Percentiles rank a stretch among this genome's conserved stretches.
These are phyloP conservation scores for Stachybotrys echinatus DNA, from an alignment of 2,329 filamentous ascomycete genomes.

Conservation along the genomic window DNA sequence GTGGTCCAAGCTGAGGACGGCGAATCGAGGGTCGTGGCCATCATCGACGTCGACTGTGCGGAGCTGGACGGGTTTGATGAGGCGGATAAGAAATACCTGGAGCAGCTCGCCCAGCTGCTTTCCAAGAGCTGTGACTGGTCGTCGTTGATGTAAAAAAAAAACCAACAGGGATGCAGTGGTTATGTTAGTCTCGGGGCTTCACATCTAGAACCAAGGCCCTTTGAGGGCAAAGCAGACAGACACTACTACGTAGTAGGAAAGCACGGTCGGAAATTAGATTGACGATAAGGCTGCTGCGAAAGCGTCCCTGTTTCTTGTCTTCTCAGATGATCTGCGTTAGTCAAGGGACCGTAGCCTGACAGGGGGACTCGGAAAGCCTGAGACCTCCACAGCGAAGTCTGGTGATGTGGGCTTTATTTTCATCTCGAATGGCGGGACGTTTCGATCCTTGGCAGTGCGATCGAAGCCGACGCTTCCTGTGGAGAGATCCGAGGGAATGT, in stretches of 20 bases:
- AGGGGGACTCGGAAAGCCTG: too few relatives aligned
- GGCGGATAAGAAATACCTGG: constrained; percentile 60
- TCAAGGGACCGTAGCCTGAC: too few relatives aligned
- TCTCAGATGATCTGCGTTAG: too few relatives aligned
- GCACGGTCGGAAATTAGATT: too few relatives aligned
- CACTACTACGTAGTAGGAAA: too few relatives aligned
- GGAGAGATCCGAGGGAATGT: neutral
- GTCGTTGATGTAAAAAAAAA: too few relatives aligned
- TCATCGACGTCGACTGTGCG: constrained; percentile 77
- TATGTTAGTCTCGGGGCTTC: neutral
- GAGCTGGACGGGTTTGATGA: constrained; percentile 62
- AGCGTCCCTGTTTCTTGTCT: too few relatives aligned
- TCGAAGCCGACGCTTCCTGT: neutral
- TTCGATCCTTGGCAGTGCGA: neutral
- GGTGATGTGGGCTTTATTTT: neutral
- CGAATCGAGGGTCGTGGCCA: constrained; percentile 53
- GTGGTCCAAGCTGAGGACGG: constrained; percentile 28
- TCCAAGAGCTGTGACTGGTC: constrained; percentile 63
- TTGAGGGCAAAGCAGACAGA: too few relatives aligned
- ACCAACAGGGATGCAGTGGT: neutral
- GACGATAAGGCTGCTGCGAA: too few relatives aligned
- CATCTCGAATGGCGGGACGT: neutral
- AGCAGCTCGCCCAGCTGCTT: constrained; percentile 59
- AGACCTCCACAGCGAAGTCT: neutral
- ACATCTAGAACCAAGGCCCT: too few relatives aligned